A percentile compares a stretch with the other conserved stretches of the same genome.
These are phyloP conservation scores for Globisporangium okanoganense DNA, from an alignment of 352 stramenopile genomes.

Conservation along the genomic window DNA sequence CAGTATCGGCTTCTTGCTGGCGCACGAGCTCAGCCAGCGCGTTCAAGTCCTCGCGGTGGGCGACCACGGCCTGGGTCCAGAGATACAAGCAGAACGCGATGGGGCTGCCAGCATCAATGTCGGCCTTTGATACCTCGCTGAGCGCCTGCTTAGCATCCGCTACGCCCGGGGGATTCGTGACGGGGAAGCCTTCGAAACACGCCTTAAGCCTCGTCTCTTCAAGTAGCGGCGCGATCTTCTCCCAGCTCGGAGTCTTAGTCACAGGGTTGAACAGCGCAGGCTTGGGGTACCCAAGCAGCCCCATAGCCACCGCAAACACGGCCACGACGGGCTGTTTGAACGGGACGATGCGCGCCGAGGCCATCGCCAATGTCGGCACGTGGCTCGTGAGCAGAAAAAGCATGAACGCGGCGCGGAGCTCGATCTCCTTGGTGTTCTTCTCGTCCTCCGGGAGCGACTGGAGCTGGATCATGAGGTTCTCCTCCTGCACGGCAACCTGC, in stretches of 20 bases:
- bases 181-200: constrained; percentile 18
- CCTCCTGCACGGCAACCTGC: constrained; percentile 56
- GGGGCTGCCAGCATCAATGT: constrained; percentile 43
- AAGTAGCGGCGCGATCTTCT: constrained; percentile 52
- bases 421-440: constrained; percentile 48
- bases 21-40: constrained; percentile 30
- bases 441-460: constrained; percentile 37
- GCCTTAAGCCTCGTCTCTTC: constrained; percentile 29
- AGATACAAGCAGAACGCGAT: constrained; percentile 47
- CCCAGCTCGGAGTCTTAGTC: constrained; percentile 57
- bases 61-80: constrained; percentile 51
- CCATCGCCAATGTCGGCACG: constrained; percentile 40
- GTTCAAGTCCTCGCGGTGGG: constrained; percentile 51
- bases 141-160: constrained; percentile 39
- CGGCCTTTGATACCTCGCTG: constrained; percentile 38
- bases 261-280: constrained; percentile 41
- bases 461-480: constrained; percentile 50
- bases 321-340: constrained; percentile 50
- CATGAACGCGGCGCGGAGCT: constrained; percentile 52
- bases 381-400: constrained; percentile 50
- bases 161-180: constrained; percentile 17
- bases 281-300: constrained; percentile 44
- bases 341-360: constrained; percentile 41
- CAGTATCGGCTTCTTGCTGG: constrained; percentile 36
- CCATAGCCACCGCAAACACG: constrained; percentile 43